A percentile compares a stretch with the other conserved stretches of the same genome.
phyloP scores from a whole-genome alignment of 2,329 filamentous ascomycete genomes.

The Penicillium crustosum region DNA sequence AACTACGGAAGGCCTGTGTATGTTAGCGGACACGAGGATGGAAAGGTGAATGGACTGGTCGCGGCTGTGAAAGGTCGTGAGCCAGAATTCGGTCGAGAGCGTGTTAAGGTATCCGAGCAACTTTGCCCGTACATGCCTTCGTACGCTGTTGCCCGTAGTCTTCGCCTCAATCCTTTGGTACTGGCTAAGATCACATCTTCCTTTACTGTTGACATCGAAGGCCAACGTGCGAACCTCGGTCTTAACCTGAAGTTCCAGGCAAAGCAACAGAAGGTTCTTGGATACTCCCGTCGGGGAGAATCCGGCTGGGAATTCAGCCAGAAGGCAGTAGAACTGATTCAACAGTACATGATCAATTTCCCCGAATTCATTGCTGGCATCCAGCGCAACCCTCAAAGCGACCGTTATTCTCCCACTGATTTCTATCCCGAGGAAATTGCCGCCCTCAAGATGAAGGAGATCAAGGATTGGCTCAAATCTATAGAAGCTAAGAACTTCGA shows the following conservation, averaged over 20 bases:
- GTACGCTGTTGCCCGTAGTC: conserved; percentile 78
- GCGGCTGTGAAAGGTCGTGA: conserved; percentile 71
- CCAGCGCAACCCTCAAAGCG: conserved; percentile 78
- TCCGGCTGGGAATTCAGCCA: conserved; percentile 95
- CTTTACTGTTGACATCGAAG: conserved; percentile 80
- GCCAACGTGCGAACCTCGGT: conserved; percentile 82
- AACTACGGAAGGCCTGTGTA: conserved; percentile 89
- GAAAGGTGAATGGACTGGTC: conserved; percentile 78
- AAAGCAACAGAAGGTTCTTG: conserved; percentile 91
- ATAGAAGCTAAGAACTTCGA: conserved; percentile 91
- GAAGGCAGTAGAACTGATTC: conserved; percentile 75
- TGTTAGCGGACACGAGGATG: conserved; percentile 69
- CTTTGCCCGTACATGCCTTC: conserved; percentile 79
- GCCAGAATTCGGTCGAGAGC: conserved; percentile 73
- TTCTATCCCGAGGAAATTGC: conserved; percentile 77
- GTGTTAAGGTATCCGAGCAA: conserved; percentile 69
- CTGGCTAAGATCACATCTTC: conserved; percentile 95
- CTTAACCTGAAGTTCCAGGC: conserved; percentile 96
- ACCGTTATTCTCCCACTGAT: conserved; percentile 79
- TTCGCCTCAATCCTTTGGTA: conserved; percentile 80
- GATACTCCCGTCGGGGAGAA: conserved; percentile 83
- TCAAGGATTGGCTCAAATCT: conserved; percentile 87
- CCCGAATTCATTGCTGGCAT: conserved; percentile 93
- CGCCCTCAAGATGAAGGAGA: conserved; percentile 83
- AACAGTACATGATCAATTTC: conserved; percentile 88